A percentile compares a stretch with the other conserved stretches of the same genome.
Conservation (phyloP, 495 filamentous ascomycete species). For the Tirmania nivea region DNA sequence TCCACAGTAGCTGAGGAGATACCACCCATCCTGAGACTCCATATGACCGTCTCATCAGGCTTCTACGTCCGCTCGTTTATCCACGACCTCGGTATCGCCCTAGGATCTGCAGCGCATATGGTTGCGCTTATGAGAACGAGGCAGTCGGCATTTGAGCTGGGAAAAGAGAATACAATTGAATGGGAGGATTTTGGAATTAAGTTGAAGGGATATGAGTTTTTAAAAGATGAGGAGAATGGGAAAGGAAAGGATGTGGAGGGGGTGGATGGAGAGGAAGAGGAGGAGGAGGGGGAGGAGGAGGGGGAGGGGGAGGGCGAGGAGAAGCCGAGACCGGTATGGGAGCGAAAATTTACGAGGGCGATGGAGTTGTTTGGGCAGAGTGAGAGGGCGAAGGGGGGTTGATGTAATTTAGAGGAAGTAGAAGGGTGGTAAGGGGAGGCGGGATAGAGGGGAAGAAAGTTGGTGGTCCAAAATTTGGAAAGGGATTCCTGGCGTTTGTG, state of each 20-base stretch:
- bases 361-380: slow-evolving; percentile 7
- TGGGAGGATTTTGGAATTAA: slow-evolving; percentile 46
- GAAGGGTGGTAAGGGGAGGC: no score
- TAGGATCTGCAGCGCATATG: slow-evolving; percentile 71
- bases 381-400: no score
- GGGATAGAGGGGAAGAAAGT: no score
- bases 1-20: slow-evolving; percentile 23
- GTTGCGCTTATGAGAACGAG: slow-evolving; percentile 56
- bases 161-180: slow-evolving; percentile 46
- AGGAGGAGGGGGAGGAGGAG: not conserved
- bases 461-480: no score
- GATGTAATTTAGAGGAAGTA: no score
- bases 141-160: slow-evolving; percentile 57
- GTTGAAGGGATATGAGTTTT: not conserved
- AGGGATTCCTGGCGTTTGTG: no score
- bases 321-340: slow-evolving; percentile 4
- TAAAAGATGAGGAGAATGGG: not conserved
- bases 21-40: slow-evolving; percentile 51
- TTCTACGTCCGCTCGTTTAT: slow-evolving; percentile 93
- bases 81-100: slow-evolving; percentile 70
- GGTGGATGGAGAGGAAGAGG: not conserved
- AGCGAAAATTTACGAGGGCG: slow-evolving; percentile 6
- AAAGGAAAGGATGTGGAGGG: not conserved
- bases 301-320: not conserved
- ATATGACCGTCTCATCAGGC: slow-evolving; percentile 82